These are phyloP conservation scores for Buddleja alternifolia DNA, from an alignment of 257 asterid species.

Conservation along the genomic window DNA sequence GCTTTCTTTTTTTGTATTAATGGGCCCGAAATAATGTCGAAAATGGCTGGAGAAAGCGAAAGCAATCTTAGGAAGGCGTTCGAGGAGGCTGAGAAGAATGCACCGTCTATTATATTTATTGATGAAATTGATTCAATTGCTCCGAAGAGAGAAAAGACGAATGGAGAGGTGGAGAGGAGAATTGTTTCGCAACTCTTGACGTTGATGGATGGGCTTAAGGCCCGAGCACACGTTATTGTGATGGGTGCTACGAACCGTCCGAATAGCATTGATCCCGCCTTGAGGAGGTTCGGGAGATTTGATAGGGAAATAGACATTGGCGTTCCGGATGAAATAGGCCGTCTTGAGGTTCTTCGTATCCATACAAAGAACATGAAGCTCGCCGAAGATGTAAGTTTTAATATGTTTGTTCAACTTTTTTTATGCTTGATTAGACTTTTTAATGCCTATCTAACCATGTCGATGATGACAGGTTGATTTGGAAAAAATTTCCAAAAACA, in stretches of 20 bases:
- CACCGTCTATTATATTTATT: slow-evolving; percentile 56
- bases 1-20: slow-evolving; percentile 65
- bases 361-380: slow-evolving; percentile 72
- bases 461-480: slow-evolving; percentile 59
- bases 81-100: slow-evolving; percentile 68
- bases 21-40: slow-evolving; percentile 64
- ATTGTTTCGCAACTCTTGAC: slow-evolving; percentile 64
- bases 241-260: slow-evolving; percentile 68
- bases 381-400: slow-evolving; percentile 53
- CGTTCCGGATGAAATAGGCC: slow-evolving; percentile 65
- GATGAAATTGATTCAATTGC: slow-evolving; percentile 64
- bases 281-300: slow-evolving; percentile 64
- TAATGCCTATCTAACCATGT: not conserved
- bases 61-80: slow-evolving; percentile 64
- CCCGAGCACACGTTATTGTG: slow-evolving; percentile 61
- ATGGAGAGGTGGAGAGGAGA: slow-evolving; percentile 65
- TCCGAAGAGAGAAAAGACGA: slow-evolving; percentile 64
- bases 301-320: slow-evolving; percentile 64
- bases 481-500: slow-evolving; percentile 60
- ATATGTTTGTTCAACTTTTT: not conserved
- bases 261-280: slow-evolving; percentile 62
- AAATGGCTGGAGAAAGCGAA: slow-evolving; percentile 64
- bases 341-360: slow-evolving; percentile 66
- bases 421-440: slow-evolving; percentile 3
- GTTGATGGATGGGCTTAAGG: slow-evolving; percentile 64